Evolutionary conservation across 768 basidiomycete species (phyloP).

Genomic region (Pleurotus tuber-regium): DNA sequence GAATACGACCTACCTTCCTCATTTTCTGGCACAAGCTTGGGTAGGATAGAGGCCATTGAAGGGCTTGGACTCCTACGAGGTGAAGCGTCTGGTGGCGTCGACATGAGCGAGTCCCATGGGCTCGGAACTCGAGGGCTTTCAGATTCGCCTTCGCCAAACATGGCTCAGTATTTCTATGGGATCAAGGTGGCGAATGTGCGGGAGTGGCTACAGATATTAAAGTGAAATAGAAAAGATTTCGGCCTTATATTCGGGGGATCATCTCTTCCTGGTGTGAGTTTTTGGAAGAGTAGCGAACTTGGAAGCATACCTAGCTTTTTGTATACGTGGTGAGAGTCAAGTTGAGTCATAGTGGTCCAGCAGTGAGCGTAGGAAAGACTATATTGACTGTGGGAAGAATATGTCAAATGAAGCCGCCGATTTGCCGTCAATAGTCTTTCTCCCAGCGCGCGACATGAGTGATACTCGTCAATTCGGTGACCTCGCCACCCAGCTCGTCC

Average conservation of each 20-base stretch:
- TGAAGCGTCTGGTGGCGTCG: conserved; percentile 43
- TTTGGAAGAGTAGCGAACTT: not conserved
- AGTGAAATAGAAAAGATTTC: conserved; percentile 4
- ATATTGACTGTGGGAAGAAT: too few relatives aligned
- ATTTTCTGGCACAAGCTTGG: conserved; percentile 72
- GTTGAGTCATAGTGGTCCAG: too few relatives aligned
- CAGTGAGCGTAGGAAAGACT: too few relatives aligned
- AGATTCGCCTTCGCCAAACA: conserved; percentile 84
- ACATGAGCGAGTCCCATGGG: conserved; percentile 79
- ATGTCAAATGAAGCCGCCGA: not conserved
- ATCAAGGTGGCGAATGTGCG: conserved; percentile 15
- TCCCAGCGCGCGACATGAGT: conserved; percentile 31
- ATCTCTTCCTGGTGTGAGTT: conserved; percentile 15
- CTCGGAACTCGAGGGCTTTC: conserved; percentile 78
- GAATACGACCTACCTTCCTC: conserved; percentile 42
- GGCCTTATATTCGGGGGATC: conserved; percentile 29
- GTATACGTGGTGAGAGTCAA: not conserved
- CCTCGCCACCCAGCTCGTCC: conserved; percentile 83
- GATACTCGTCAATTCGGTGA: conserved; percentile 76
- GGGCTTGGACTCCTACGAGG: conserved; percentile 26
- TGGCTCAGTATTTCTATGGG: conserved; percentile 22
- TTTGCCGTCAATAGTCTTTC: not conserved
- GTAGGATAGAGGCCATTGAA: conserved; percentile 33
- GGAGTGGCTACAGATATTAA: conserved; percentile 2
- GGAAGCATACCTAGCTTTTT: not conserved